A percentile compares a stretch with the other conserved stretches of the same genome.
These are phyloP conservation scores for Prunus kanzakura DNA, from an alignment of 306 rosid genomes.

Conservation along the genomic window DNA sequence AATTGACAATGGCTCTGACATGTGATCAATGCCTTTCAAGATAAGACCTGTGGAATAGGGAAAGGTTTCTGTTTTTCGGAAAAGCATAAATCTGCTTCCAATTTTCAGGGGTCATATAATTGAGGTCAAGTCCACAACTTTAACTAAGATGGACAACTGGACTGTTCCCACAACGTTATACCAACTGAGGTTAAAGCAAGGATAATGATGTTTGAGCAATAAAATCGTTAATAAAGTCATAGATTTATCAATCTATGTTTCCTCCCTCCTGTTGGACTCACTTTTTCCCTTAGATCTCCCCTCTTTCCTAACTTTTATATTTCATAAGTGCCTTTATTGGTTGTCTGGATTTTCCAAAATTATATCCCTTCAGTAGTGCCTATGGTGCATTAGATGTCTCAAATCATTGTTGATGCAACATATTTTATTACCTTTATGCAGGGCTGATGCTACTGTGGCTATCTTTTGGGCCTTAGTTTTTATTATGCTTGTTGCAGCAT, in stretches of 20 bases:
- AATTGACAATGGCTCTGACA: not conserved
- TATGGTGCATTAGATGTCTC: not conserved
- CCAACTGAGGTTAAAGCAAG: not conserved
- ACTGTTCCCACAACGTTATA: not conserved
- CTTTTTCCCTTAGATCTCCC: too few species aligned
- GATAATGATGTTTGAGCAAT: not conserved
- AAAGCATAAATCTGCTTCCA: not conserved
- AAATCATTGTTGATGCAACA: conserved; percentile 12
- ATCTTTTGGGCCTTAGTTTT: conserved; percentile 16
- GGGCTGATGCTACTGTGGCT: conserved; percentile 11
- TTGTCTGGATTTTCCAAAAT: not conserved
- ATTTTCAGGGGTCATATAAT: not conserved
- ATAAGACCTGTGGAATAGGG: not conserved
- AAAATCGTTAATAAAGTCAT: not conserved
- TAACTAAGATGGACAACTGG: not conserved
- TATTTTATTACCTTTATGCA: not conserved
- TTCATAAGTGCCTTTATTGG: not conserved
- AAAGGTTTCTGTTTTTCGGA: not conserved
- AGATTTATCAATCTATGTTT: not conserved
- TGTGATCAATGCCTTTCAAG: not conserved
- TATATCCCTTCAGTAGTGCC: not conserved
- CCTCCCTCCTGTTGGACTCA: not conserved
- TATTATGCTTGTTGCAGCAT: not conserved
- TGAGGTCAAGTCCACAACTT: not conserved
- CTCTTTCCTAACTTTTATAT: not conserved